phyloP scores from a whole-genome alignment of 2,329 filamentous ascomycete genomes.

The Fusarium verticillioides region DNA sequence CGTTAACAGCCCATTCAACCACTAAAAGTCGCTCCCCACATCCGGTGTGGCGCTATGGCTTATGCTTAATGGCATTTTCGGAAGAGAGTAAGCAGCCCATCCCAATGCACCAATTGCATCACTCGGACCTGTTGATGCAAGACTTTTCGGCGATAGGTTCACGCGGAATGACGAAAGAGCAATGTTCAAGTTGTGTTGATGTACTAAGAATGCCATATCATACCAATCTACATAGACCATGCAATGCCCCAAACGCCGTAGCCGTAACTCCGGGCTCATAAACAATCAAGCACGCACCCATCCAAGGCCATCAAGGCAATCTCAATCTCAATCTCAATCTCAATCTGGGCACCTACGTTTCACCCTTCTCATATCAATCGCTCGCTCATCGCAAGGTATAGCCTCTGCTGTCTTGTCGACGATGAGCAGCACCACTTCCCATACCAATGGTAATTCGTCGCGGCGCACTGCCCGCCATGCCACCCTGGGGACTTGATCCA shows the following conservation, averaged over 20 bases:
- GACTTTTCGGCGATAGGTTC: background rate
- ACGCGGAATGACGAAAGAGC: background rate
- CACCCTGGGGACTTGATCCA: constrained; percentile 41
- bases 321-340: background rate
- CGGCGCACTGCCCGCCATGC: constrained; percentile 39
- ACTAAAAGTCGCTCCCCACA: background rate
- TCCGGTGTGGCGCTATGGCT: background rate
- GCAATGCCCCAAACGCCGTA: constrained; percentile 33
- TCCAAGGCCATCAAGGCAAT: constrained; percentile 38
- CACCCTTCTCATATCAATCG: background rate
- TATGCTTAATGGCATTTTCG: background rate
- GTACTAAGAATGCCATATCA: constrained; percentile 29
- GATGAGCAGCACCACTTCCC: constrained; percentile 43
- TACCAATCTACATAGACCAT: constrained; percentile 37
- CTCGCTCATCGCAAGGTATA: constrained; percentile 48
- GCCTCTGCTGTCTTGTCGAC: constrained; percentile 47
- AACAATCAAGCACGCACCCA: constrained; percentile 36
- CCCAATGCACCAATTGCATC: background rate
- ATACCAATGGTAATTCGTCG: constrained; percentile 54
- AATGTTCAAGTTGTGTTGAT: constrained; percentile 15
- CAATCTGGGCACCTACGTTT: constrained; percentile 11
- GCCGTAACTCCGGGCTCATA: constrained; percentile 42
- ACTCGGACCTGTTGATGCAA: background rate
- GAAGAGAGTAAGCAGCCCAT: background rate
- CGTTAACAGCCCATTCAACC: background rate